Evolutionary conservation across 495 filamentous ascomycete species (phyloP).

Genomic region (Rhypophila decipiens): DNA sequence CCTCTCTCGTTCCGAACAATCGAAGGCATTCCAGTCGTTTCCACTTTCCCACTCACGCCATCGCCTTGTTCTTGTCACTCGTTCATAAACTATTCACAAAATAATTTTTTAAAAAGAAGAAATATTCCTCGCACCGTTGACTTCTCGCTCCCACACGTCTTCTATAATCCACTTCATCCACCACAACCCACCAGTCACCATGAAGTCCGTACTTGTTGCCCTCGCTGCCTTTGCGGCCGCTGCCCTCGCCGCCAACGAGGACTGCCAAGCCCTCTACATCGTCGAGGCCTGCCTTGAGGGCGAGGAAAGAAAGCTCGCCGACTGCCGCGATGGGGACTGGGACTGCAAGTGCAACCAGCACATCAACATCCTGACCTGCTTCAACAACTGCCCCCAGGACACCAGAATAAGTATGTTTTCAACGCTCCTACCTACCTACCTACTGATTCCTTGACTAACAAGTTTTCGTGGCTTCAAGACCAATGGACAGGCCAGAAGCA

Average conservation of each 20-base stretch:
- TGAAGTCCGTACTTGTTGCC: constrained; percentile 30
- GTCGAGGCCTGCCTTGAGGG: constrained; percentile 36
- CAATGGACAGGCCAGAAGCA: constrained; percentile 24
- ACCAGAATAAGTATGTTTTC: constrained; percentile 15
- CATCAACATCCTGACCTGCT: constrained; percentile 37
- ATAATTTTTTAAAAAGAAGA: background rate
- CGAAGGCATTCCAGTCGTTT: constrained; percentile 4
- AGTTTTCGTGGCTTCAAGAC: too few species aligned
- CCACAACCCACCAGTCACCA: constrained; percentile 14
- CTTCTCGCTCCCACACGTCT: background rate
- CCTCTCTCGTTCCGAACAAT: constrained; percentile 7
- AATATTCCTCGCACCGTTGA: background rate
- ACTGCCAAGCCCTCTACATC: constrained; percentile 37
- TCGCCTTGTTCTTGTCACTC: constrained; percentile 5
- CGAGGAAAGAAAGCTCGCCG: constrained; percentile 31
- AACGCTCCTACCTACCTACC: background rate
- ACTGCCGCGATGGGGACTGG: constrained; percentile 31
- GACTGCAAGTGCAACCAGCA: constrained; percentile 34
- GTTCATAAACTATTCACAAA: constrained; percentile 1
- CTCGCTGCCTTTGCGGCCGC: constrained; percentile 26
- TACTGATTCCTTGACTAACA: background rate
- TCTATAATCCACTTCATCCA: background rate
- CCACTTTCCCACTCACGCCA: background rate
- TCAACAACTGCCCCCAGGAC: constrained; percentile 45
- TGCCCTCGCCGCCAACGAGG: constrained; percentile 20